Conservation (phyloP, 1,284 basidiomycete genomes). For the Pulveroboletus sp. region DNA sequence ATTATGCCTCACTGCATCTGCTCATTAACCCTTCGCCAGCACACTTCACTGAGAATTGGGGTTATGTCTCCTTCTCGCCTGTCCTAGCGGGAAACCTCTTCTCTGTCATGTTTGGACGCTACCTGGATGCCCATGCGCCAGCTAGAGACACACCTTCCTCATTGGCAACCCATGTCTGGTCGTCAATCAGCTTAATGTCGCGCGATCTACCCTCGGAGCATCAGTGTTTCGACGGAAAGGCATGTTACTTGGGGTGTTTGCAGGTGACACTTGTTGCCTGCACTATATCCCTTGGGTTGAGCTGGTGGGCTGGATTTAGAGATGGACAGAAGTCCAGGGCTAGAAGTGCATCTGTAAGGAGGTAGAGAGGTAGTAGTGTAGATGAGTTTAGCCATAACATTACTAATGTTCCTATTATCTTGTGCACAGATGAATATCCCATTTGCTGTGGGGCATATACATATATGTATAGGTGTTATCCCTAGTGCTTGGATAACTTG, state of each 20-base stretch:
- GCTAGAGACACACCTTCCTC: neutral
- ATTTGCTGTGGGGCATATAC: no score
- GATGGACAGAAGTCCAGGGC: neutral
- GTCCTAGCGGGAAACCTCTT: slow-evolving; percentile 84
- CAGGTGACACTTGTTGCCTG: neutral
- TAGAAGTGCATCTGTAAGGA: neutral
- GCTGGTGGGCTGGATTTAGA: slow-evolving; percentile 18
- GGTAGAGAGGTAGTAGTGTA: no score
- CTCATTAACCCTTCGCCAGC: slow-evolving; percentile 36
- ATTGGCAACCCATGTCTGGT: slow-evolving; percentile 1
- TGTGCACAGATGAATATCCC: no score
- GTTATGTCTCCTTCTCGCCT: slow-evolving; percentile 77
- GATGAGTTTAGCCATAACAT: no score
- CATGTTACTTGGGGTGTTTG: neutral
- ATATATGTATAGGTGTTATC: no score
- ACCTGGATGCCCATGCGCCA: slow-evolving; percentile 70
- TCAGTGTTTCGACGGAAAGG: slow-evolving; percentile 45
- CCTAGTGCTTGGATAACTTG: no score
- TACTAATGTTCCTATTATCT: no score
- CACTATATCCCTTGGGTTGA: slow-evolving; percentile 25
- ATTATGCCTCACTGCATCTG: no score
- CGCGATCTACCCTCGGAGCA: slow-evolving; percentile 35
- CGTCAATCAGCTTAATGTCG: neutral
- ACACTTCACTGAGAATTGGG: slow-evolving; percentile 86
- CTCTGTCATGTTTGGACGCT: slow-evolving; percentile 76